Evolutionary conservation across 2,329 filamentous ascomycete species (phyloP).

Genomic region (Coniochaeta sp.): DNA sequence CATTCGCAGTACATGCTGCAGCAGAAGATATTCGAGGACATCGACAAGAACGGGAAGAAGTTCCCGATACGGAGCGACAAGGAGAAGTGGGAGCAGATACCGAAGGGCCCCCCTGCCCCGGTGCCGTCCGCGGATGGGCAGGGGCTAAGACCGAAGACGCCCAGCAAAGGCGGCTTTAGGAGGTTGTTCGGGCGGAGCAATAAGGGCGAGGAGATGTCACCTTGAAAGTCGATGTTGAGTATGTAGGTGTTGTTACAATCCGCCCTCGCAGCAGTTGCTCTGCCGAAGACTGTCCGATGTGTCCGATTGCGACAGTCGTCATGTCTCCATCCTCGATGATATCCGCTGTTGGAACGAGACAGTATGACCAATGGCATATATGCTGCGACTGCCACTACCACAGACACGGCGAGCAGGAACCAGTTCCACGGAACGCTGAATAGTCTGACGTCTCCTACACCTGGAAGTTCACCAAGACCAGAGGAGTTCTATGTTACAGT

Average conservation of each 20-base stretch:
- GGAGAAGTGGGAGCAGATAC: background rate
- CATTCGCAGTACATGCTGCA: constrained; percentile 18
- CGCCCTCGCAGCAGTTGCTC: background rate
- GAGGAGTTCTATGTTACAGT: no score
- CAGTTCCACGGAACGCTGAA: no score
- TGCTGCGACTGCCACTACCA: no score
- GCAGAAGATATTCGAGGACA: constrained; percentile 15
- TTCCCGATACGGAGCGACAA: background rate
- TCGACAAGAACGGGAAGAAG: constrained; percentile 7
- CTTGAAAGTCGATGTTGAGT: background rate
- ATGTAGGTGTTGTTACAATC: background rate
- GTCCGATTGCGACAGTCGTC: background rate
- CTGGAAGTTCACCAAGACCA: no score
- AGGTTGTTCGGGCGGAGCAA: constrained; percentile 29
- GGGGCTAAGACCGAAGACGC: constrained; percentile 18
- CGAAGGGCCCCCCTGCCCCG: constrained; percentile 6
- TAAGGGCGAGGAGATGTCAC: constrained; percentile 3
- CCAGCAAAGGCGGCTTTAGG: constrained; percentile 28
- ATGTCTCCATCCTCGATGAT: no score
- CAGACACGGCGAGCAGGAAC: no score
- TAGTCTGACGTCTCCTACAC: no score
- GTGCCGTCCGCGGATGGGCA: constrained; percentile 12
- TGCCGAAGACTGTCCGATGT: background rate
- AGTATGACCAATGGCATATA: no score
- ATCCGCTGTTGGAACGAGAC: no score